Evolutionary conservation across 116 monocot genomes (phyloP), one percentile per base, ranked within the genome.

Genomic region (Trichopus zeylanicus): DNA sequence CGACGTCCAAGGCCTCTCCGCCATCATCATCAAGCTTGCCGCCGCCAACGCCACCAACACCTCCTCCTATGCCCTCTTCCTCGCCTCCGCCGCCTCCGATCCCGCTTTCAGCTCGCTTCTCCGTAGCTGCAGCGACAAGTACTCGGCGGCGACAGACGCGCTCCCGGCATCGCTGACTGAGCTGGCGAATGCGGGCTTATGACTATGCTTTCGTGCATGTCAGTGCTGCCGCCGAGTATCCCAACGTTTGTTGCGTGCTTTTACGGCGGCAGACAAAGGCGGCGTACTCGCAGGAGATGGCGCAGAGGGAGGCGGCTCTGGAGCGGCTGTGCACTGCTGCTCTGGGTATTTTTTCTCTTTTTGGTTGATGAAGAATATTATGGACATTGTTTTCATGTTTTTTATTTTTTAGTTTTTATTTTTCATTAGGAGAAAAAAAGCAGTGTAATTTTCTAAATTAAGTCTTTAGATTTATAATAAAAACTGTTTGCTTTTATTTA

Each of bases 141-240:
- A 84, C 59, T 33, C 55, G 10, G 20, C 60, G 58, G 68, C 84
- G 0, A 33, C 57, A 7, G 59, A 72, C 20, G 79, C 84, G 26
- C 66, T 84, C 23, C 23, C 6, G 5, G n/a, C 34, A 13, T 51
- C 79, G 37, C 53, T 63, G 7, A 58, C 15, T 62, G 65, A 7
- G 31, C 79, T 31, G 24, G 27, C 0, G 34, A 48, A 9, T 62
- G 73, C 25, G 1, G n/a, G n/a, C 27, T 18, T 84, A 75, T 55
- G 84, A 84, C 62, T 72, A 73, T 49, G 84, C 84, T 7, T 72
- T 66, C 58, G 29, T 79, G 22, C 59, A 70, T 19, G 84, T 73
- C 15, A 67, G 78, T 48, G 82, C 82, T 1, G 82, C 78, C 28
- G 70, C 61, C 0, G 71, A 68, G 71, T 75, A 77, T 66, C 73